Percentiles rank a stretch among this genome's conserved stretches.
These are phyloP conservation scores for Zygosaccharomyces pseudorouxii DNA, from an alignment of 805 yeast genomes.

Conservation along the genomic window DNA sequence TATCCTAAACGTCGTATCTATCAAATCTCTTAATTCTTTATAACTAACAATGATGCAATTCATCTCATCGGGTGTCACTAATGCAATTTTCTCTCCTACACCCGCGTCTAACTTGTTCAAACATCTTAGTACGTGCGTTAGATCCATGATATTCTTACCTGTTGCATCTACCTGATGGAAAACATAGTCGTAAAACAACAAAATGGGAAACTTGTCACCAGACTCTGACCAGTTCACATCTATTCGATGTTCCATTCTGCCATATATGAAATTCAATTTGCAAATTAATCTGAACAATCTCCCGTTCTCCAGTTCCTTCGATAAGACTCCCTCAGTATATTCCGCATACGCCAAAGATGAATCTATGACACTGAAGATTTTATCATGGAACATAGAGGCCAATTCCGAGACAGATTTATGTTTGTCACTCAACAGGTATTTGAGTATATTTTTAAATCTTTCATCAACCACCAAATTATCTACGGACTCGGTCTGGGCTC, in stretches of 20 bases:
- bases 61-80: conserved; percentile 81
- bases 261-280: conserved; percentile 73
- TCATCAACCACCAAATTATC: conserved; percentile 38
- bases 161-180: conserved; percentile 78
- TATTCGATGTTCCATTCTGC: conserved; percentile 60
- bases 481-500: conserved; percentile 14
- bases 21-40: conserved; percentile 69
- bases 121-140: conserved; percentile 72
- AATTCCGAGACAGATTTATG: conserved; percentile 34
- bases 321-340: conserved; percentile 54
- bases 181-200: conserved; percentile 74
- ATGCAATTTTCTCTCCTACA: conserved; percentile 70
- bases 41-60: conserved; percentile 80
- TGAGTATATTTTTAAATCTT: conserved; percentile 43
- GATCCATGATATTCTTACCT: conserved; percentile 74
- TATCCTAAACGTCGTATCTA: conserved; percentile 61
- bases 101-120: conserved; percentile 93
- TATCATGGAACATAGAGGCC: conserved; percentile 40
- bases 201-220: conserved; percentile 68
- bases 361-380: conserved; percentile 45
- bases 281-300: conserved; percentile 76
- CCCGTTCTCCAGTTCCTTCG: conserved; percentile 81
- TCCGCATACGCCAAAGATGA: conserved; percentile 51
- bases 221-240: conserved; percentile 65
- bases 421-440: conserved; percentile 34